Evolutionary conservation across 768 basidiomycete species (phyloP).

Genomic region (Rhizopogon vulgaris): DNA sequence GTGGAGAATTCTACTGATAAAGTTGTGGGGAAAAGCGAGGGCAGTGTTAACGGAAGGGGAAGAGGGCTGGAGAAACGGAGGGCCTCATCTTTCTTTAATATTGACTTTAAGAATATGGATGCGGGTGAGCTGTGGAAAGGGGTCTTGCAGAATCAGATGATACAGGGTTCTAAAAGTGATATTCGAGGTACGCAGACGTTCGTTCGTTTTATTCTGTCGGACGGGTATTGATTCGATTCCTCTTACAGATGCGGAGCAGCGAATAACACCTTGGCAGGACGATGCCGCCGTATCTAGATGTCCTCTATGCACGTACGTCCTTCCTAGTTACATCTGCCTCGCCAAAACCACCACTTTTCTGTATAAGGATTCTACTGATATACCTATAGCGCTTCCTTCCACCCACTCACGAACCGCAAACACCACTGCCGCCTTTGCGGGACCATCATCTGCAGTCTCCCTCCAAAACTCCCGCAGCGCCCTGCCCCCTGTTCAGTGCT

Average conservation of each 20-base stretch:
- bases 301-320: slow-evolving; percentile 73
- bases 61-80: slow-evolving; percentile 30
- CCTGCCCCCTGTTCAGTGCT: slow-evolving; percentile 67
- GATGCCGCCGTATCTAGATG: slow-evolving; percentile 74
- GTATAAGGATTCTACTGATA: slow-evolving; percentile 5
- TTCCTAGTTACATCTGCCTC: not conserved
- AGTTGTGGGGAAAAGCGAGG: slow-evolving; percentile 8
- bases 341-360: not conserved
- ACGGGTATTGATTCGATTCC: slow-evolving; percentile 5
- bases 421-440: slow-evolving; percentile 97
- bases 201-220: not conserved
- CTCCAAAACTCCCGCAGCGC: slow-evolving; percentile 66
- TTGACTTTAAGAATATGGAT: slow-evolving; percentile 61
- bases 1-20: slow-evolving; percentile 12
- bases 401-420: slow-evolving; percentile 86
- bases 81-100: slow-evolving; percentile 68
- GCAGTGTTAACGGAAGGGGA: not conserved
- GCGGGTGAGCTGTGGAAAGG: slow-evolving; percentile 68
- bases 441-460: slow-evolving; percentile 84
- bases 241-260: slow-evolving; percentile 69
- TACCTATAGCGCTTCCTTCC: slow-evolving; percentile 58
- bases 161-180: slow-evolving; percentile 47
- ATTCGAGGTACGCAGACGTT: slow-evolving; percentile 50
- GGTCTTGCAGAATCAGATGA: slow-evolving; percentile 39
- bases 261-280: slow-evolving; percentile 92